Evolutionary conservation across 345 rosid species (phyloP).

Genomic region (Chamaenerion angustifolium): DNA sequence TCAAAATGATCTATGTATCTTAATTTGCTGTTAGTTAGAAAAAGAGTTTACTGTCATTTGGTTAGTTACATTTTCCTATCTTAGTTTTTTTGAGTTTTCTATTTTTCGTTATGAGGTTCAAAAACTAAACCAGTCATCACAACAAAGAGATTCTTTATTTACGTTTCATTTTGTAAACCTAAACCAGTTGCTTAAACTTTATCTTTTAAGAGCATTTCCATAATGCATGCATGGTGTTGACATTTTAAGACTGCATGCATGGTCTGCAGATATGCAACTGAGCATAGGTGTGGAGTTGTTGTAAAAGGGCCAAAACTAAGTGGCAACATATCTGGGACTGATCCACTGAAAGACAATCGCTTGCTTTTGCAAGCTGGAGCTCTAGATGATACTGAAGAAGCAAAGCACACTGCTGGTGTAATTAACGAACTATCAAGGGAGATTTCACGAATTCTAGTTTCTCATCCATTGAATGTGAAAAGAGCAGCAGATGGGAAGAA

Average conservation of each 20-base stretch:
- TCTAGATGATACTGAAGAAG: conserved; percentile 77
- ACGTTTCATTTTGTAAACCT: neutral
- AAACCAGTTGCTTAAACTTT: neutral
- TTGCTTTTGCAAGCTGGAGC: conserved; percentile 64
- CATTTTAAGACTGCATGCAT: neutral
- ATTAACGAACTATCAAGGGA: conserved; percentile 79
- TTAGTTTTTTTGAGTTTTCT: no score
- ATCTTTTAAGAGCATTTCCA: no score
- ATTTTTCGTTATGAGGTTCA: no score
- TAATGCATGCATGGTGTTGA: no score
- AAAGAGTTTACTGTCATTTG: neutral
- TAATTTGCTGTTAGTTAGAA: neutral
- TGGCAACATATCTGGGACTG: conserved; percentile 94
- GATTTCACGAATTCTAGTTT: conserved; percentile 53
- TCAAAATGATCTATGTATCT: neutral
- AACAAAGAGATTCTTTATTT: neutral
- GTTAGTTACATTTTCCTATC: neutral
- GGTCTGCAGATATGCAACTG: conserved; percentile 73
- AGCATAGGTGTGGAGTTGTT: conserved; percentile 95
- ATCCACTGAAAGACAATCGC: conserved; percentile 84
- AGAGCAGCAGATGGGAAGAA: conserved; percentile 67
- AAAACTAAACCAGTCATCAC: no score
- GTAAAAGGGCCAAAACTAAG: conserved; percentile 85
- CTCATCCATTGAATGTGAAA: conserved; percentile 66
- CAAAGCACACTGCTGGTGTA: conserved; percentile 65